Percentiles rank a stretch among this genome's conserved stretches.
phyloP scores from a whole-genome alignment of 2,329 filamentous ascomycete genomes.

The Paraphaeosphaeria sporulosa region DNA sequence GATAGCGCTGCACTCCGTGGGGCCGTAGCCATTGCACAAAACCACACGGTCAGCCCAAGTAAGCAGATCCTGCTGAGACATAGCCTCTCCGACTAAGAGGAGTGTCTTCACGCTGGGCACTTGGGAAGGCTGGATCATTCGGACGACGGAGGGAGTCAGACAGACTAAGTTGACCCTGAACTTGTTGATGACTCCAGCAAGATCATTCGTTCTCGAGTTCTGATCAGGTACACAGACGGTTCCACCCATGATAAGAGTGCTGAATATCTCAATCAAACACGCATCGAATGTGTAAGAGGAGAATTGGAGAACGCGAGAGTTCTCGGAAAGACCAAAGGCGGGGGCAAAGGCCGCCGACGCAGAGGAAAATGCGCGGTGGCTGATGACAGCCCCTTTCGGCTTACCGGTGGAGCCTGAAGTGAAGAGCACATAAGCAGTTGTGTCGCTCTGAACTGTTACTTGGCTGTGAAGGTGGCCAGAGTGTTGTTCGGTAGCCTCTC shows the following conservation, averaged over 20 bases:
- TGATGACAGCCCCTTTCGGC: slow-evolving; percentile 69
- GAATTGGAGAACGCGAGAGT: slow-evolving; percentile 64
- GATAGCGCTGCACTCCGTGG: slow-evolving; percentile 48
- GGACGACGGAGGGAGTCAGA: slow-evolving; percentile 54
- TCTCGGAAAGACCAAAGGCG: slow-evolving; percentile 52
- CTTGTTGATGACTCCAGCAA: slow-evolving; percentile 50
- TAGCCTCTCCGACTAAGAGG: slow-evolving; percentile 42
- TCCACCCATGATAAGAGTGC: slow-evolving; percentile 55
- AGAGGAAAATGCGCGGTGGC: slow-evolving; percentile 66
- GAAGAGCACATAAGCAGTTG: slow-evolving; percentile 68
- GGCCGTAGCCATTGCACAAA: slow-evolving; percentile 51
- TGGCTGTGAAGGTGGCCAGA: slow-evolving; percentile 37
- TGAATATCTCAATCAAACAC: slow-evolving; percentile 56
- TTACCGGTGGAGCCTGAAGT: slow-evolving; percentile 64
- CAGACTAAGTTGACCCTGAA: slow-evolving; percentile 52
- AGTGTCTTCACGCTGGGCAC: slow-evolving; percentile 37
- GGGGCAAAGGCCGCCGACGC: slow-evolving; percentile 37
- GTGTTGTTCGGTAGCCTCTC: slow-evolving; percentile 51
- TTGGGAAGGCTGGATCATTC: slow-evolving; percentile 38
- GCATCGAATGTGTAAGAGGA: slow-evolving; percentile 56
- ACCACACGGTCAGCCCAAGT: slow-evolving; percentile 47
- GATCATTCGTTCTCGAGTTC: slow-evolving; percentile 55
- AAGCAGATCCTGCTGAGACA: slow-evolving; percentile 42
- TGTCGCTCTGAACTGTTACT: slow-evolving; percentile 51
- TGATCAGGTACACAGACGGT: slow-evolving; percentile 59